These are phyloP conservation scores for Morella rubra DNA, from an alignment of 306 rosid genomes.

Conservation along the genomic window DNA sequence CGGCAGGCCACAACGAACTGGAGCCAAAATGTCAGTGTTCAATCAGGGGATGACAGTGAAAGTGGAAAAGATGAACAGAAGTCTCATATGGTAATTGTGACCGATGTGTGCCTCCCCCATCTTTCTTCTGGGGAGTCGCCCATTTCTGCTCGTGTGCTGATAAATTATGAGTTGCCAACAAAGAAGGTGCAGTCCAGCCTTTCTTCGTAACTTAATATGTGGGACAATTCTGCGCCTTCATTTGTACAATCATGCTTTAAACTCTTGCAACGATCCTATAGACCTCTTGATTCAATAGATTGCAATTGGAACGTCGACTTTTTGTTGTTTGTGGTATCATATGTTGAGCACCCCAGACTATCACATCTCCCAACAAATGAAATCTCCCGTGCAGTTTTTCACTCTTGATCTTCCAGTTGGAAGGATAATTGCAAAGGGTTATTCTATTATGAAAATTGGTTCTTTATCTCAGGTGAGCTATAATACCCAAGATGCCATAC, in stretches of 20 bases:
- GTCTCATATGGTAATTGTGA: slow-evolving; percentile 73
- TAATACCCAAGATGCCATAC: background rate
- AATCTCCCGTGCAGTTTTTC: background rate
- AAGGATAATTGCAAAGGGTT: background rate
- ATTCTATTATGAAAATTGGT: background rate
- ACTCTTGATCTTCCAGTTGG: background rate
- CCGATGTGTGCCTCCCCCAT: slow-evolving; percentile 90
- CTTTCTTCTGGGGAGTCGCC: slow-evolving; percentile 77
- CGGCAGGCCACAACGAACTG: slow-evolving; percentile 53
- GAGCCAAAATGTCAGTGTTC: slow-evolving; percentile 48
- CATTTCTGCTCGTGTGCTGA: slow-evolving; percentile 62
- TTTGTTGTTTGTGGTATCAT: background rate
- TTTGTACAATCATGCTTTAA: background rate
- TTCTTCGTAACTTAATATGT: background rate
- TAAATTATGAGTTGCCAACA: slow-evolving; percentile 74
- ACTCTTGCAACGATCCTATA: slow-evolving; percentile 5
- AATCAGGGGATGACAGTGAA: slow-evolving; percentile 45
- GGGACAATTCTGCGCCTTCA: background rate
- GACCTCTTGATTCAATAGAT: background rate
- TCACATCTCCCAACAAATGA: background rate
- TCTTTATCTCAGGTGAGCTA: background rate
- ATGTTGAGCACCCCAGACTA: background rate
- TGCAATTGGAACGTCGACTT: background rate
- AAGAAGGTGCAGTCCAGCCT: slow-evolving; percentile 57
- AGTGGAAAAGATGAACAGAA: slow-evolving; percentile 51